Percentiles rank a stretch among this genome's conserved stretches.
These are phyloP conservation scores for Chlorophyllum brunneum DNA, from an alignment of 768 basidiomycete genomes.

Conservation along the genomic window DNA sequence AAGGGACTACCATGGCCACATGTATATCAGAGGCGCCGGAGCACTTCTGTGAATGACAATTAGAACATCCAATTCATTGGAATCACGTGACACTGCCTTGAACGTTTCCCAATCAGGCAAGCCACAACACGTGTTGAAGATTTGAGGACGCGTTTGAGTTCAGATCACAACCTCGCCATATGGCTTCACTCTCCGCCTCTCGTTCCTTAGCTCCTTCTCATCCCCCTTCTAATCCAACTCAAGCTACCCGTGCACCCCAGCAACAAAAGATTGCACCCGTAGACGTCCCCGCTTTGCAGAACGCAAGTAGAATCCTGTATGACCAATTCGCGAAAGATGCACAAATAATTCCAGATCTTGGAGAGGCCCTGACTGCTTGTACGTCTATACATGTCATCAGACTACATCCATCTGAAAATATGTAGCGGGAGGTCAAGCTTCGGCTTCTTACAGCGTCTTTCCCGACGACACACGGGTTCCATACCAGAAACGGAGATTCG, in stretches of 20 bases:
- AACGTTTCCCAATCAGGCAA: neutral
- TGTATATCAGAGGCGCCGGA: no score
- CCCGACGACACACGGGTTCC: constrained; percentile 76
- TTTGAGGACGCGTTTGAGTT: constrained; percentile 9
- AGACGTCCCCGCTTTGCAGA: constrained; percentile 60
- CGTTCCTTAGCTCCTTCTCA: constrained; percentile 12
- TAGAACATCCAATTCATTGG: no score
- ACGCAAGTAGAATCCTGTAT: constrained; percentile 62
- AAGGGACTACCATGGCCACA: no score
- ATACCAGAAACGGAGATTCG: constrained; percentile 72
- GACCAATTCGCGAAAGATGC: constrained; percentile 71
- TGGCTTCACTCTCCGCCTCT: constrained; percentile 16
- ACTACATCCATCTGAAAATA: constrained; percentile 11
- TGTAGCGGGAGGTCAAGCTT: constrained; percentile 62
- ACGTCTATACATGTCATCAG: constrained; percentile 21
- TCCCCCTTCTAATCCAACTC: no score
- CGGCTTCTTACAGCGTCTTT: constrained; percentile 75
- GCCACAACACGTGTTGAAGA: constrained; percentile 11
- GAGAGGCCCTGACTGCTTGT: constrained; percentile 64
- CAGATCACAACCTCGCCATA: constrained; percentile 5
- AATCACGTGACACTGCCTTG: neutral
- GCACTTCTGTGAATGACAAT: no score
- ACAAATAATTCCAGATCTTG: constrained; percentile 71
- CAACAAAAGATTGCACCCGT: constrained; percentile 35
- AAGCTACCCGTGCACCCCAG: constrained; percentile 16